Evolutionary conservation across 1,284 basidiomycete genomes (phyloP).

Genomic region (Inonotus obliquus): DNA sequence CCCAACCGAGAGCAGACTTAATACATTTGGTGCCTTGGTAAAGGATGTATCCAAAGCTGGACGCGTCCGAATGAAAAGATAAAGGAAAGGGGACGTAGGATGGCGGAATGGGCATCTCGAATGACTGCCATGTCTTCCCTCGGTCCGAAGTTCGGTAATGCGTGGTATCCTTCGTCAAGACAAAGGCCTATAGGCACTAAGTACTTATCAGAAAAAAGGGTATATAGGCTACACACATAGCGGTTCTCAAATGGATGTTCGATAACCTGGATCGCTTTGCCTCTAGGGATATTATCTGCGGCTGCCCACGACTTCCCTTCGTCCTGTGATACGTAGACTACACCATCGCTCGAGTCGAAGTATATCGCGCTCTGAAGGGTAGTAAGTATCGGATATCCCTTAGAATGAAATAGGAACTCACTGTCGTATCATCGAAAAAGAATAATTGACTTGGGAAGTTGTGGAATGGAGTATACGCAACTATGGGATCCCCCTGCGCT

Average conservation of each 20-base stretch:
- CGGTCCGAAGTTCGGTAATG: constrained; percentile 87
- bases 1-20: constrained; percentile 46
- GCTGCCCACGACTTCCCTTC: constrained; percentile 83
- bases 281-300: constrained; percentile 53
- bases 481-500: constrained; percentile 38
- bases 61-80: constrained; percentile 75
- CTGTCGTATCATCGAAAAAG: constrained; percentile 91
- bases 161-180: constrained; percentile 61
- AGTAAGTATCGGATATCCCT: neutral
- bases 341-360: constrained; percentile 68
- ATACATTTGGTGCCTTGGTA: constrained; percentile 79
- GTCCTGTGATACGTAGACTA: constrained; percentile 79
- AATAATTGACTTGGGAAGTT: constrained; percentile 82
- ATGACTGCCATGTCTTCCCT: constrained; percentile 81
- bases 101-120: constrained; percentile 61
- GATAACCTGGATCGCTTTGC: constrained; percentile 69
- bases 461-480: constrained; percentile 46
- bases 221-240: constrained; percentile 45
- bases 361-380: constrained; percentile 66
- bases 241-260: constrained; percentile 84
- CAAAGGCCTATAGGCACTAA: constrained; percentile 62
- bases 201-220: constrained; percentile 19
- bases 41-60: constrained; percentile 72
- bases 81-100: constrained; percentile 61
- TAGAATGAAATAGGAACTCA: constrained; percentile 33